Conservation (phyloP, 805 yeast species). For the Ogataea ganodermae region DNA sequence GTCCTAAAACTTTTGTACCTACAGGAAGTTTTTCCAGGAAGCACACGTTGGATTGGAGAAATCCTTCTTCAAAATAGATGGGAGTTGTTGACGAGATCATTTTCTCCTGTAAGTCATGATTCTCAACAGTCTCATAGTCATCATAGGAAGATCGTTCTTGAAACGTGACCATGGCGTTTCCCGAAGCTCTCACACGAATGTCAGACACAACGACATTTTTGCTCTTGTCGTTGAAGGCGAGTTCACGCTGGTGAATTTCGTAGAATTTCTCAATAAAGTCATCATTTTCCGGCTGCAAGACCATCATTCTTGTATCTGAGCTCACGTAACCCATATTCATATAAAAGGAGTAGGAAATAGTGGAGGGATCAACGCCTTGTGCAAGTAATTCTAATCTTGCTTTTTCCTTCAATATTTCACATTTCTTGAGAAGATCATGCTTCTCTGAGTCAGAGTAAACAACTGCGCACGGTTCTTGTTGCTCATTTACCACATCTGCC, state of each 20-base stretch:
- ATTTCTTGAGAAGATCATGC: slow-evolving; percentile 16
- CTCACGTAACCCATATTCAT: slow-evolving; percentile 60
- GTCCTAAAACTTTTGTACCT: slow-evolving; percentile 58
- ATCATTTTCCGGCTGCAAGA: slow-evolving; percentile 23
- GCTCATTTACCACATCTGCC: slow-evolving; percentile 42
- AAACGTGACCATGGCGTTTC: slow-evolving; percentile 56
- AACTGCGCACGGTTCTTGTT: slow-evolving; percentile 31
- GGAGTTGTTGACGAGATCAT: slow-evolving; percentile 43
- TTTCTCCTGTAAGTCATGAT: slow-evolving; percentile 79
- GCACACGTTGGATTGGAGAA: slow-evolving; percentile 40
- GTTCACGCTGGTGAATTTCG: slow-evolving; percentile 35
- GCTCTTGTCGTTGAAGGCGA: slow-evolving; percentile 32
- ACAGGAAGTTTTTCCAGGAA: slow-evolving; percentile 46
- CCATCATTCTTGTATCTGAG: slow-evolving; percentile 35
- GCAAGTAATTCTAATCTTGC: slow-evolving; percentile 9
- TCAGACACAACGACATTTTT: slow-evolving; percentile 33
- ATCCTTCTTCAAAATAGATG: slow-evolving; percentile 34
- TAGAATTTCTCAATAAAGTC: slow-evolving; percentile 28
- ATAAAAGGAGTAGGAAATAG: slow-evolving; percentile 36
- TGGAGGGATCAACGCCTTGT: slow-evolving; percentile 29
- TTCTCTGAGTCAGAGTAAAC: slow-evolving; percentile 17
- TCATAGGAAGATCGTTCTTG: slow-evolving; percentile 19
- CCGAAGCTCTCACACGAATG: slow-evolving; percentile 57
- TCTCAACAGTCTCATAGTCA: slow-evolving; percentile 50
- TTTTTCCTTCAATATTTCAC: background rate